Evolutionary conservation across 2,329 filamentous ascomycete species (phyloP).

Genomic region (Paracamarosporium sp.): DNA sequence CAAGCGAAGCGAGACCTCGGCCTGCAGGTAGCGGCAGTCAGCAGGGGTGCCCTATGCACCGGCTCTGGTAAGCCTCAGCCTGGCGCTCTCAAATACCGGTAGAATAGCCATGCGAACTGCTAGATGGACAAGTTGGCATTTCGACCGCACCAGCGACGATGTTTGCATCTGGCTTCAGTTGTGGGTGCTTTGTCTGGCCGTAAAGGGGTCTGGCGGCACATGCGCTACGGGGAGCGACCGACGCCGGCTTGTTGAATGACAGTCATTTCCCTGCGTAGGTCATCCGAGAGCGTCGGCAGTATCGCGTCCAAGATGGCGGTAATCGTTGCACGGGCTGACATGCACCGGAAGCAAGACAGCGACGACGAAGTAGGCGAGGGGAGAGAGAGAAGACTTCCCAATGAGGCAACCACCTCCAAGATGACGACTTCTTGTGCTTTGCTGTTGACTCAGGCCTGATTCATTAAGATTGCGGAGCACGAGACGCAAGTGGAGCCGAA

Average conservation of each 20-base stretch:
- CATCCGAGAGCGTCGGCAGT: not conserved
- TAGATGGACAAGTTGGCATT: not conserved
- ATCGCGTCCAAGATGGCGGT: not conserved
- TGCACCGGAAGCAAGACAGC: not conserved
- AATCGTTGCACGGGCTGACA: no score
- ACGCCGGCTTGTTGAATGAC: not conserved
- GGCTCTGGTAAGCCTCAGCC: not conserved
- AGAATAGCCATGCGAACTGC: not conserved
- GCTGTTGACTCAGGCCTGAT: not conserved
- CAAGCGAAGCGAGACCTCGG: slow-evolving; percentile 7
- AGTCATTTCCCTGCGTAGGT: not conserved
- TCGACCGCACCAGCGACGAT: no score
- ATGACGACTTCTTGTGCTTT: not conserved
- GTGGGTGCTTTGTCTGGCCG: not conserved
- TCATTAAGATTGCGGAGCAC: not conserved
- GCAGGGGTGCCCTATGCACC: not conserved
- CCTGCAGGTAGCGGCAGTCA: not conserved
- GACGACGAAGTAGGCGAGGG: no score
- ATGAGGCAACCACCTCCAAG: not conserved
- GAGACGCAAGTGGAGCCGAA: slow-evolving; percentile 1
- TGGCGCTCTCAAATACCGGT: not conserved
- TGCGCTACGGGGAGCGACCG: slow-evolving; percentile 4
- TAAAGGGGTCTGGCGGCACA: not conserved
- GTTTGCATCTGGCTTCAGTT: not conserved
- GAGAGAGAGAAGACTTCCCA: no score